Base-by-base conservation (phyloP, 192 early-diverging fungal genomes). In the Mortierella antarctica region DNA sequence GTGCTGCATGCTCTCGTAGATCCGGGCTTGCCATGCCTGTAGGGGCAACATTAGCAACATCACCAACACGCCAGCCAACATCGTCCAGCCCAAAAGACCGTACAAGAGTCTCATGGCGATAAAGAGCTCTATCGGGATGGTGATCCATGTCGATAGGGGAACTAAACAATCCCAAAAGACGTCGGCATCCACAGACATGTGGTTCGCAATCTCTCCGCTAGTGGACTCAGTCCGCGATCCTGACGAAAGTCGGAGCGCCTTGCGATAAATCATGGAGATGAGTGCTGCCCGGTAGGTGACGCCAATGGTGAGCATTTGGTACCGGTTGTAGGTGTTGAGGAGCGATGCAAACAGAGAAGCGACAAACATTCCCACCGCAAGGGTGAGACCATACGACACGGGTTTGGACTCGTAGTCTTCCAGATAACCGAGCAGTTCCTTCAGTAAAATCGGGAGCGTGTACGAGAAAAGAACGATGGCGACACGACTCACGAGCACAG, bases 241-340 rank as follows among this genome's bases (percentile, higher is more conserved):
- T n/a, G 82, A 50, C 6, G 90, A 89, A 11, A 91, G 86, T 12
- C 84, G 70, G 14, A 91, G 71, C 0, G 90, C 76, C 51, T 91
- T 91, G 72, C 90, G 85, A 46, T 89, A 91, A 20, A 91, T 68
- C 48, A 87, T 86, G 3, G 86, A 78, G 10, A 88, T 80, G 6
- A 91, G 74, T 0, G 88, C 84, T 0, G 88, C 72, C n/a, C 63
- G 83, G 79, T 21, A 85, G 21, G 77, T 71, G 21, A 86, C 69
- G 17, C 85, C 84, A 61, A 83, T 77, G 20, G 65, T 69, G 41
- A 84, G 75, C 84, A 86, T 86, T 62, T 88, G 86, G 46, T 86
- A 86, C 11, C 75, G 67, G 21, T 78, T 78, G 49, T 78, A 78
- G 42, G 68, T 70, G 51, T 71, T 46, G 54, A 87, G 73, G 62